Evolutionary conservation across 1,284 basidiomycete species (phyloP), one percentile per base, ranked within the genome.

Genomic region (Microbotryum scabiosae): DNA sequence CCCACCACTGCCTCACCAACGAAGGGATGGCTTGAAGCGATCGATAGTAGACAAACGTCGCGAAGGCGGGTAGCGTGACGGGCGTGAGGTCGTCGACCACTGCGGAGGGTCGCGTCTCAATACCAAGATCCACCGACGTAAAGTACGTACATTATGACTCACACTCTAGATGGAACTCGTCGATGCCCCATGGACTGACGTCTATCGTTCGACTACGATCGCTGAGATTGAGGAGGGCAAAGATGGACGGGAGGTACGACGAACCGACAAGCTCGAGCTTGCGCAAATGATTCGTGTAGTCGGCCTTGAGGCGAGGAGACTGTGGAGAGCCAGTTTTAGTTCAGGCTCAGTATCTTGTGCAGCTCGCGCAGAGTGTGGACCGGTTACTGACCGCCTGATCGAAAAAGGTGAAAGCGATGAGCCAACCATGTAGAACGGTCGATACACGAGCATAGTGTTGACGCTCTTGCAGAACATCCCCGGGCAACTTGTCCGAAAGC

Each of bases 31-130:
- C 83, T 9, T 88, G 81, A 9, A 97, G 80, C 0, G 89, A 82
- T 23, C 88, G 85, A 74, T 91, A 91, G 76, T 89, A 97, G 6
- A 97, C 79, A 72, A 97, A 90, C 0, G 88, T 88, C 3, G 89
- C 85, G 16, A 98, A 78, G 2, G 92, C 81, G 18, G 80, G 81
- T 30, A 87, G 76, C 62, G 84, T 66, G 4, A 60, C 56, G 1
- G 63, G 57, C 10, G 63, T 62, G 18, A 61, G 43, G n/a, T 65
- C 61, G 18, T 75, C 72, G 36, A 76, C 56, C 12, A 63, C 71
- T 70, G 53, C 2, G 41, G 49, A 28, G 83, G 75, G 0, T 26
- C 28, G 53, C 1, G 52, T 41, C 5, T 41, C 36, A 18, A 18
- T 18, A 18, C 12, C 36, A 18, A 41, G 14, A 16, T 25, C 23